Evolutionary conservation across 768 basidiomycete genomes (phyloP), one percentile per base, ranked within the genome.

Genomic region (Rhizopogon rudus): DNA sequence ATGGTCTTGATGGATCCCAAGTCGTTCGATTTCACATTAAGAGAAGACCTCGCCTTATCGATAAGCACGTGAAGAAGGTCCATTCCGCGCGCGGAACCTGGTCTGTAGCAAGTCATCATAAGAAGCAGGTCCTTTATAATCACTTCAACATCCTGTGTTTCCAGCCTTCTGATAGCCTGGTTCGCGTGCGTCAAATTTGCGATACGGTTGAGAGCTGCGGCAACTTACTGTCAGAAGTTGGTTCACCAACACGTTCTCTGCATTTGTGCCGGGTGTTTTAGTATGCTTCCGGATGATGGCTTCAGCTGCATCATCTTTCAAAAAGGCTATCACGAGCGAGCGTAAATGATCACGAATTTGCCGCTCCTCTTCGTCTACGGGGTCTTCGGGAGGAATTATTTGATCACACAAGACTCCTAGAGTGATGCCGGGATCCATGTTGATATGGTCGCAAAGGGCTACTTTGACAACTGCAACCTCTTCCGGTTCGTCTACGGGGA

Each of bases 381-480:
- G 64, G 28, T 81, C 81, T 45, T 79, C 78, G 0, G 72, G 63
- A 2, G 81, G 80, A 3, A 77, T 65, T 37, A 87, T 72, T 63
- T 89, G 87, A 63, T 89, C 88, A 62, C 80, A 87, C 5, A 89
- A 72, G 13, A 89, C 87, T 39, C 81, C 77, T 6, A 89, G 71
- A 1, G 86, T 84, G 16, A 81, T 75, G 7, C 69, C 71, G 1
- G 84, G 75, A 57, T 86, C 84, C 73, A 87, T 75, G 43, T 84
- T 78, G 53, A 89, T 75, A 64, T 88, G 87, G 57, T 81, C 76
- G 1, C 75, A 67, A 14, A 88, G 74, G 16, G 84, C 81, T 53
- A 74, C 69, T 61, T 83, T 81, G 22, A 89, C 86, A 35, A 85
- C 75, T 0, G 61, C 67, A 10, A 87, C 81, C 66, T 89, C 87